phyloP scores from a whole-genome alignment of 352 stramenopile species.

The Phytophthora idaei region DNA sequence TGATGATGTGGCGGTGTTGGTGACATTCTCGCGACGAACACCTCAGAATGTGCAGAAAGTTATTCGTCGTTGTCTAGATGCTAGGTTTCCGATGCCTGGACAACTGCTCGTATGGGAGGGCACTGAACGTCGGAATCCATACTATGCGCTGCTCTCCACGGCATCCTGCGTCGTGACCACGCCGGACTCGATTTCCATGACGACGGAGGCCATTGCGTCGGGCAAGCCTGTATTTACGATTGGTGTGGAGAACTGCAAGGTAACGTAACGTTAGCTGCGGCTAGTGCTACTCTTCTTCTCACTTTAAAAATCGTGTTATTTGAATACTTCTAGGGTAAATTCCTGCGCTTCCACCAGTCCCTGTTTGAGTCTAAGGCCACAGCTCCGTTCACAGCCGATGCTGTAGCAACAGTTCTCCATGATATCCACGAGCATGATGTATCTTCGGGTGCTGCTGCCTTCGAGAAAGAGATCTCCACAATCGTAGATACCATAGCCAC shows the following conservation, averaged over 20 bases:
- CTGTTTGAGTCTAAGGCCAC: conserved; percentile 42
- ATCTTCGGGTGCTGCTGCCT: conserved; percentile 7
- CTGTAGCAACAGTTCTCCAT: conserved; percentile 9
- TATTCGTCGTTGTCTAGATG: conserved; percentile 35
- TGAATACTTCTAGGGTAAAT: conserved; percentile 47
- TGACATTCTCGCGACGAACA: conserved; percentile 76
- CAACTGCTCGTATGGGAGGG: conserved; percentile 64
- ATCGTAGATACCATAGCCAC: conserved; percentile 36
- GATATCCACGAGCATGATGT: background rate
- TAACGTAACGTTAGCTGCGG: conserved; percentile 12
- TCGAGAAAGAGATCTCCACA: conserved; percentile 49
- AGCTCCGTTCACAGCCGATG: conserved; percentile 28
- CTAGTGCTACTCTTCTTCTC: background rate
- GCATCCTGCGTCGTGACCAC: conserved; percentile 68
- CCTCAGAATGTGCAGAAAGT: conserved; percentile 43
- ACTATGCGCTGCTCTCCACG: conserved; percentile 57
- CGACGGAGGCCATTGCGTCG: conserved; percentile 69
- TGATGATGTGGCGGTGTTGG: conserved; percentile 44
- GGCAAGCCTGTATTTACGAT: conserved; percentile 64
- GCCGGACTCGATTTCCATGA: conserved; percentile 84
- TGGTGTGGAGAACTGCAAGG: conserved; percentile 47
- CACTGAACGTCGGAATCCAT: conserved; percentile 60
- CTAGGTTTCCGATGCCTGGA: conserved; percentile 16
- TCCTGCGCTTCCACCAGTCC: conserved; percentile 55
- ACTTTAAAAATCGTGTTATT: background rate